Evolutionary conservation across 2,329 filamentous ascomycete species (phyloP), one percentile per base, ranked within the genome.

Genomic region (Fusarium stilboides): DNA sequence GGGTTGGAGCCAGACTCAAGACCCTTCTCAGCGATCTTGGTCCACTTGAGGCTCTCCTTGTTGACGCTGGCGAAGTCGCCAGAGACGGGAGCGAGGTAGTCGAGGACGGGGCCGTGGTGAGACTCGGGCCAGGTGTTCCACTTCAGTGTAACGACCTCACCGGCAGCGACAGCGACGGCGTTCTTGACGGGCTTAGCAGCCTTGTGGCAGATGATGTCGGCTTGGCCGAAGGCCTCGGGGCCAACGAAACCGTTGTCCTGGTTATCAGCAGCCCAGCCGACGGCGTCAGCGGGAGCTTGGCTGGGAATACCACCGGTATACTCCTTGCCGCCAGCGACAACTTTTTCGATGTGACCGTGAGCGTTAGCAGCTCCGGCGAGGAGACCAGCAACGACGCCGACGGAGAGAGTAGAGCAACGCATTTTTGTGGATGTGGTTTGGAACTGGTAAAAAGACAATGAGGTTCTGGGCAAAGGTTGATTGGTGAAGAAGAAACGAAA

Each of bases 61-160:
- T 85, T 83, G 55, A 85, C 84, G 8, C 79, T 79, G 22, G 82
- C 77, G 75, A 86, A 89, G 74, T 88, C 85, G 28, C 82, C 84
- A 20, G 62, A 65, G 47, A 83, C 81, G 68, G 83, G 82, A 60
- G 88, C 88, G 37, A 90, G 79, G 80, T 90, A 90, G 75, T 85
- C 85, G 69, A 89, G 83, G 69, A 90, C 83, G 19, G 88, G 88
- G 3, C 88, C 88, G 68, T 89, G 83, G 80, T 92, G 85, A 56
- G 83, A 85, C 12, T 85, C 81, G n/a, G 90, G 89, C 90, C 90
- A 92, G 17, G 81, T 80, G 60, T 83, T 87, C 90, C 90, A 92
- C 72, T 87, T 83, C 36, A 92, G 78, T 61, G 86, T 80, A 69
- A 92, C 76, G 10, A 81, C 82, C 67, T 82, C 81, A 65, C 90